phyloP scores from a whole-genome alignment of 2,329 filamentous ascomycete species.

The Tolypocladium album region DNA sequence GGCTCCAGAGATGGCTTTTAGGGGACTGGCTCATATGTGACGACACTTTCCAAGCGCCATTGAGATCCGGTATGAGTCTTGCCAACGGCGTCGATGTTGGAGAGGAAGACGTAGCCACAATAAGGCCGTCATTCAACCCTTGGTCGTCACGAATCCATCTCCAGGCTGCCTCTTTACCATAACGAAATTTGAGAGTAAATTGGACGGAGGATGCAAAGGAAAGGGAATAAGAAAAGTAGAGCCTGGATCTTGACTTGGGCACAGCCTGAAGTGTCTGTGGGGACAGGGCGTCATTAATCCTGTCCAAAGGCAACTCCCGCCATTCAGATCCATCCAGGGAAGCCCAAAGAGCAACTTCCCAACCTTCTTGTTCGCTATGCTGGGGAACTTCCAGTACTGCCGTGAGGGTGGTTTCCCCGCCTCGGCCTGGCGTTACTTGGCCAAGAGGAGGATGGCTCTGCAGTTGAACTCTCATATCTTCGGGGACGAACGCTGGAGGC shows the following conservation, averaged over 20 bases:
- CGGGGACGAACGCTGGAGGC: constrained; percentile 12
- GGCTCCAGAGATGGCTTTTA: constrained; percentile 58
- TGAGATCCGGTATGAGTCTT: constrained; percentile 47
- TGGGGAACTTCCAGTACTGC: constrained; percentile 58
- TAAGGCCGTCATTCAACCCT: constrained; percentile 52
- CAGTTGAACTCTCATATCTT: constrained; percentile 26
- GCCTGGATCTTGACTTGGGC: constrained; percentile 14
- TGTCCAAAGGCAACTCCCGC: constrained; percentile 38
- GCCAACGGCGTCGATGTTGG: constrained; percentile 29
- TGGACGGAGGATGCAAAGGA: constrained; percentile 35
- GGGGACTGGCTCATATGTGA: constrained; percentile 54
- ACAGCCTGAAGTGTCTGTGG: constrained; percentile 41
- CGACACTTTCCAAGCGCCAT: constrained; percentile 42
- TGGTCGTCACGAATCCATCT: constrained; percentile 59
- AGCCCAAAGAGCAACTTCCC: constrained; percentile 71
- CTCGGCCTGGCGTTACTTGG: constrained; percentile 54
- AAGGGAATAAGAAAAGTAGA: constrained; percentile 46
- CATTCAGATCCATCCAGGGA: constrained; percentile 42
- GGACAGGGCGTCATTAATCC: constrained; percentile 10
- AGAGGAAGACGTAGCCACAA: constrained; percentile 30
- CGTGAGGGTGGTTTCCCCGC: constrained; percentile 45
- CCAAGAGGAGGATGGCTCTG: constrained; percentile 61
- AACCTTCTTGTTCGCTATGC: constrained; percentile 42
- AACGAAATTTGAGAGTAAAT: constrained; percentile 65
- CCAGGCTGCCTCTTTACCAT: constrained; percentile 44